A percentile compares a stretch with the other conserved stretches of the same genome.
Evolutionary conservation across 306 rosid genomes (phyloP).

Genomic region (Elaeagnus macrophylla): DNA sequence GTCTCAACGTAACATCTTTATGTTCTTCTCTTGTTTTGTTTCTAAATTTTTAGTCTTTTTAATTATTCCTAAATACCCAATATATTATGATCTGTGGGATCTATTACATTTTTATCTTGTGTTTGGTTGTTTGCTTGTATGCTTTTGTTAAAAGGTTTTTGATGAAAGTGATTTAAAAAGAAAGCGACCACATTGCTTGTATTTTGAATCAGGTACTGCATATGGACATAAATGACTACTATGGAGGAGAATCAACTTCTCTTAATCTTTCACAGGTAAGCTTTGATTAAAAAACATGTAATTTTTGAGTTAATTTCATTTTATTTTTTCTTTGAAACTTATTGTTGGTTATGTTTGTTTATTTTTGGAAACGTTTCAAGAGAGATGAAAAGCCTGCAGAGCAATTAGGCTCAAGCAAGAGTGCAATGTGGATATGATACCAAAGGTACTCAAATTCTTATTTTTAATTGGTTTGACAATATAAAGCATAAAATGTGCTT

Average conservation of each 20-base stretch:
- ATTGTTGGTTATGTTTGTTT: slow-evolving; percentile 12
- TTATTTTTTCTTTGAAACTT: slow-evolving; percentile 7
- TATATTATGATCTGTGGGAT: no score
- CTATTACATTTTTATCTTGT: no score
- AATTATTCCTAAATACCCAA: no score
- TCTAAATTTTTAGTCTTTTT: no score
- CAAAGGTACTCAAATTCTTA: slow-evolving; percentile 52
- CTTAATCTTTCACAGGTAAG: slow-evolving; percentile 58
- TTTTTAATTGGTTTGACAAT: background rate
- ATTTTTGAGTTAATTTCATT: background rate
- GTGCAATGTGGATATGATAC: slow-evolving; percentile 79
- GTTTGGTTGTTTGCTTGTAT: no score
- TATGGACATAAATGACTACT: slow-evolving; percentile 77
- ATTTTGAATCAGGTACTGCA: slow-evolving; percentile 55
- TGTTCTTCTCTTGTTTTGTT: no score
- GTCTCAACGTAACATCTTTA: no score
- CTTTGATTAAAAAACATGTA: background rate
- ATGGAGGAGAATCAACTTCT: slow-evolving; percentile 74
- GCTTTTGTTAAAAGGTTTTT: no score
- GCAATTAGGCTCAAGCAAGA: slow-evolving; percentile 53
- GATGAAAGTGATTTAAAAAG: no score
- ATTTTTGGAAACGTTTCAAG: slow-evolving; percentile 64
- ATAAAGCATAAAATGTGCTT: background rate
- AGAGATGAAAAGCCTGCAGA: slow-evolving; percentile 47
- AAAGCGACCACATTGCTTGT: no score